Base-by-base conservation (phyloP, 345 rosid genomes). In the Acer yangbiense region DNA sequence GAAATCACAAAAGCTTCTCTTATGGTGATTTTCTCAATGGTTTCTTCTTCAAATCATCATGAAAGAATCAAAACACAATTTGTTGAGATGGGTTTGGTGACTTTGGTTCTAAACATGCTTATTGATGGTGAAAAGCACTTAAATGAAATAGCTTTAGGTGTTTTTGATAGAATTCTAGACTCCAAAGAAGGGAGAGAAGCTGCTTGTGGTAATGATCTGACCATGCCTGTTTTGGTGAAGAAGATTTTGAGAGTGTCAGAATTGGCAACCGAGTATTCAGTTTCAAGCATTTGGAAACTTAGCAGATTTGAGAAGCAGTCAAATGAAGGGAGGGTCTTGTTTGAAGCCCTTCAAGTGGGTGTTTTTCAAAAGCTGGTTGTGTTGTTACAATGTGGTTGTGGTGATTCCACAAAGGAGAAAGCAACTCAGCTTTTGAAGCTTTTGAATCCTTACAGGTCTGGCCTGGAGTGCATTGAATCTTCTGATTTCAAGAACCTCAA, bases 341-440 rank as follows among this genome's bases (percentile, higher is more conserved):
- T 79, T 2, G 90, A 90, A 46, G 85, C 85, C 6, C 88, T 88
- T 60, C 88, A 90, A 66, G 85, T 88, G 6, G 92, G 94, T 10
- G 85, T 82, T 2, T 90, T 90, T 72, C 92, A 90, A 77, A 90
- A 90, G 83, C 84, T 90, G 18, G 77, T 90, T 65, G 35, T 90
- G 80, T 65, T 90, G 16, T 63, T 90, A n/a, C 92, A 88, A 72
- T 68, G 87, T 21, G 94, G 92, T 0, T 90, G 89, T 21, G 80
- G 77, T 2, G 76, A 72, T 6, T 80, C 80, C 20, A 89, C 92
- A 0, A 90, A 89, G 75, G 90, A 88, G 87, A 90, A 87, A 79
- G 88, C 89, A 2, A 89, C 89, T 0, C 86, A 86, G 62, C 77
- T 89, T 73, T 74, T 90, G 88, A 90, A 90, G 64, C 8, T 85